Percentiles rank a stretch among this genome's conserved stretches.
These are phyloP conservation scores for Schizonepeta tenuifolia DNA, from an alignment of 257 asterid genomes.

Conservation along the genomic window DNA sequence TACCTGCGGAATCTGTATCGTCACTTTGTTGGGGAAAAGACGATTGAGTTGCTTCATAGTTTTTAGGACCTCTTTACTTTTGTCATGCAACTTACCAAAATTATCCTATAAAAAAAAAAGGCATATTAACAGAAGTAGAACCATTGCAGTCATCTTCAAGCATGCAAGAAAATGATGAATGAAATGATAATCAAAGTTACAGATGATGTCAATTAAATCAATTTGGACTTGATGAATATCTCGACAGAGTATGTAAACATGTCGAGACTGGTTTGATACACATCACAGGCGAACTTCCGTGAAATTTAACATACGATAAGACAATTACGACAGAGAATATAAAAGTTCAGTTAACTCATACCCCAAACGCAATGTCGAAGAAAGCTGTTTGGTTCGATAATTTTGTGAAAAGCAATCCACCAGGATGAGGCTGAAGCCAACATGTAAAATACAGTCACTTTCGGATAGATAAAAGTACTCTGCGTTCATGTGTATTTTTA, in stretches of 20 bases:
- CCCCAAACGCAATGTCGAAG: constrained; percentile 87
- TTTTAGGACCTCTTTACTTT: constrained; percentile 77
- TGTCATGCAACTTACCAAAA: constrained; percentile 73
- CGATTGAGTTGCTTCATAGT: constrained; percentile 78
- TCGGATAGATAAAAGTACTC: background rate
- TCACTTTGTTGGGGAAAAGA: constrained; percentile 90
- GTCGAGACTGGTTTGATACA: too few relatives aligned
- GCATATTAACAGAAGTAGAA: constrained; percentile 12
- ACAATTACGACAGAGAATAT: background rate
- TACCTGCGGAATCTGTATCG: constrained; percentile 90
- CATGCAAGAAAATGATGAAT: background rate
- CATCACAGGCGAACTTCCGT: background rate
- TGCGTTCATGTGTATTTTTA: background rate
- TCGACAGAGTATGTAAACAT: background rate
- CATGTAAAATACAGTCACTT: constrained; percentile 26
- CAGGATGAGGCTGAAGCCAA: constrained; percentile 68
- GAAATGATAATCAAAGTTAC: background rate
- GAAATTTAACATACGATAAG: constrained; percentile 1
- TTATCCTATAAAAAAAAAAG: constrained; percentile 54
- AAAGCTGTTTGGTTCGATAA: constrained; percentile 86
- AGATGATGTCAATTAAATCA: background rate
- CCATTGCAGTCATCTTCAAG: constrained; percentile 1
- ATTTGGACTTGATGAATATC: constrained; percentile 13
- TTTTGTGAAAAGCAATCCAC: constrained; percentile 77
- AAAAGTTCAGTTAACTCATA: constrained; percentile 40